Base-by-base conservation (phyloP, 805 yeast species). In the Myxozyma kluyveri region DNA sequence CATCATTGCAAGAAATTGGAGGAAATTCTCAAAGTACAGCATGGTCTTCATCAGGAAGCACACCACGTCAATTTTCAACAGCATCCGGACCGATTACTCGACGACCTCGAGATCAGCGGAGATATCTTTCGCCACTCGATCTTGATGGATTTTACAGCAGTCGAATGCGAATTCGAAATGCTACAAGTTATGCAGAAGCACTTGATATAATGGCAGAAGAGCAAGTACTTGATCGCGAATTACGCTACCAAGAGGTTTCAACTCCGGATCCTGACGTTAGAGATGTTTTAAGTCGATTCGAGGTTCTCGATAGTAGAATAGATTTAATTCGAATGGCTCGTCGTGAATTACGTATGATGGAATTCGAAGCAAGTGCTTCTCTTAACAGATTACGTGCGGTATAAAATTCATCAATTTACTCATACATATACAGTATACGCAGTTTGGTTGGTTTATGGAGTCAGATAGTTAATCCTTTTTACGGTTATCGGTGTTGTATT, bases 121-220 rank as follows among this genome's bases (percentile, higher is more conserved):
- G 52, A 19, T 47, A 50, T 46, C 32, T 44, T 14, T 50, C 58
- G 21, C 52, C 56, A 5, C 35, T 54, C 17, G 58, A 54, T 29
- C 45, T 50, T 9, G 58, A 54, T 33, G 58, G 58, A n/a, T 54
- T 39, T 26, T 54, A 50, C 29, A 45, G 46, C 36, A 45, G 52
- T 18, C 36, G 52, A 2, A 27, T 50, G 32, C 49, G 58, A 2
- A 33, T 54, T 17, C 56, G 52, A 10, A n/a, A 35, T 9, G 38
- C n/a, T 6, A 12, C 18, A 12, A 35, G 18, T 35, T 6, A 9
- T 12, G 38, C 38, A 17, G 38, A 35, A 21, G n/a, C 5, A n/a
- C 14, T 10, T 31, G 35, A 10, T 31, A 31, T 10, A 10, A 10
- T 31, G 35, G 14, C n/a, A n/a, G n/a, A n/a, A n/a, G n/a, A 14